A percentile compares a stretch with the other conserved stretches of the same genome.
Conservation (phyloP, 108 stramenopile genomes). For the Fistulifera solaris region DNA sequence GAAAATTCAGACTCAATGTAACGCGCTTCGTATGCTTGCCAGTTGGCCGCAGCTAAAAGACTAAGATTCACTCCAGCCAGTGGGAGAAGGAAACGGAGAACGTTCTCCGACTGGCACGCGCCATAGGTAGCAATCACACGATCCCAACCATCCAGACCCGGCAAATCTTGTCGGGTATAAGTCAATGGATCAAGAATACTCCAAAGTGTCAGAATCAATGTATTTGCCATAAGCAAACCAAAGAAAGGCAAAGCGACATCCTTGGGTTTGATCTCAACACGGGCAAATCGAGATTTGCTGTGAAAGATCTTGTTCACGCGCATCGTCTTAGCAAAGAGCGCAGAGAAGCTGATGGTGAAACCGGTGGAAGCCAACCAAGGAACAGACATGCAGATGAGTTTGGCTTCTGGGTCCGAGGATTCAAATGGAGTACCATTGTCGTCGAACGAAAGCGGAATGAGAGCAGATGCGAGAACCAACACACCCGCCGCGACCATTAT, state of each 20-base stretch:
- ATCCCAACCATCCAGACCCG: constrained; percentile 12
- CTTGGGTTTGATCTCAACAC: constrained; percentile 32
- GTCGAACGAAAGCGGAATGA: constrained; percentile 19
- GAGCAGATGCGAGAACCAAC: constrained; percentile 23
- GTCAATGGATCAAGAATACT: constrained; percentile 30
- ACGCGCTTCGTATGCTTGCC: constrained; percentile 29
- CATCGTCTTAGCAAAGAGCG: constrained; percentile 43
- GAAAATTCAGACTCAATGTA: constrained; percentile 22
- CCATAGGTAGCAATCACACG: constrained; percentile 15
- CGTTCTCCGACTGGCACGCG: not conserved
- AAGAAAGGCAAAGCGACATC: constrained; percentile 46
- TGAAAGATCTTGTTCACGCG: constrained; percentile 34
- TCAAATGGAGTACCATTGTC: constrained; percentile 1
- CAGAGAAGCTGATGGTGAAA: constrained; percentile 34
- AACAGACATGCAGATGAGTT: constrained; percentile 19
- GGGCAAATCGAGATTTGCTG: constrained; percentile 11
- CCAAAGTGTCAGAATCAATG: constrained; percentile 30
- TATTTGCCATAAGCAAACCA: constrained; percentile 16
- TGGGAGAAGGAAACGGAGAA: not conserved
- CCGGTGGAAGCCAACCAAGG: constrained; percentile 33
- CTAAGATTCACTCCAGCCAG: constrained; percentile 9
- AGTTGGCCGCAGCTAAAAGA: constrained; percentile 18
- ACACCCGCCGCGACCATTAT: constrained; percentile 27
- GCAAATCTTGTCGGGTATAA: constrained; percentile 13
- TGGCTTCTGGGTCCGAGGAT: constrained; percentile 2